These are phyloP conservation scores for Trametes cingulata DNA, from an alignment of 768 basidiomycete species.

Conservation along the genomic window DNA sequence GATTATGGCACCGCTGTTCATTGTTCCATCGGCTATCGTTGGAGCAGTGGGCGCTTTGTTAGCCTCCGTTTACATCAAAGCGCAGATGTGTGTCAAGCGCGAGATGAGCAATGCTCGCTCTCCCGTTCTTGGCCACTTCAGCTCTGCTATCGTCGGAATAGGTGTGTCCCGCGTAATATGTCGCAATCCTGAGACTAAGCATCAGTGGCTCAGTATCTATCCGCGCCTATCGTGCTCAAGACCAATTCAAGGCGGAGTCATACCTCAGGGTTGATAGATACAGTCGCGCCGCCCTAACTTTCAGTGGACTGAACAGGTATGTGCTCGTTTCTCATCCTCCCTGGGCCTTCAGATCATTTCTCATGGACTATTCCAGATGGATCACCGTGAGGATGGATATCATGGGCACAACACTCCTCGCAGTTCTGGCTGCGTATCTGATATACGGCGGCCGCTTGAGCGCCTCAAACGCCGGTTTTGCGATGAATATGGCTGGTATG, in stretches of 20 bases:
- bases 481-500: conserved; percentile 44
- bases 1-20: conserved; percentile 40
- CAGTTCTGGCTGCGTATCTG: conserved; percentile 51
- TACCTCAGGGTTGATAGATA: conserved; percentile 50
- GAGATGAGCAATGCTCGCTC: conserved; percentile 53
- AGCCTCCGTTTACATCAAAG: conserved; percentile 54
- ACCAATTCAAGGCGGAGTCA: conserved; percentile 43
- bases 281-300: conserved; percentile 40
- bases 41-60: conserved; percentile 41
- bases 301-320: conserved; percentile 51
- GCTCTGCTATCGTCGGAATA: conserved; percentile 51
- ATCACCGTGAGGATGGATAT: conserved; percentile 55
- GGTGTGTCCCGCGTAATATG: conserved; percentile 27
- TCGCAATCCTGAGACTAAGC: not conserved
- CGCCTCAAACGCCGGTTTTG: conserved; percentile 42
- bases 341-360: too few species aligned
- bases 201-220: conserved; percentile 40
- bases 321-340: not conserved
- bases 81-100: conserved; percentile 57
- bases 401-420: conserved; percentile 52
- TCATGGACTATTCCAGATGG: conserved; percentile 41
- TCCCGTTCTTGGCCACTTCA: conserved; percentile 52
- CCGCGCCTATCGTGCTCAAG: conserved; percentile 56
- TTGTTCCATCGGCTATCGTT: conserved; percentile 39
- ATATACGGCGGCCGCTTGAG: conserved; percentile 46